These are phyloP conservation scores for Cyphellophora europaea DNA, from an alignment of 2,329 filamentous ascomycete species.

Conservation along the genomic window DNA sequence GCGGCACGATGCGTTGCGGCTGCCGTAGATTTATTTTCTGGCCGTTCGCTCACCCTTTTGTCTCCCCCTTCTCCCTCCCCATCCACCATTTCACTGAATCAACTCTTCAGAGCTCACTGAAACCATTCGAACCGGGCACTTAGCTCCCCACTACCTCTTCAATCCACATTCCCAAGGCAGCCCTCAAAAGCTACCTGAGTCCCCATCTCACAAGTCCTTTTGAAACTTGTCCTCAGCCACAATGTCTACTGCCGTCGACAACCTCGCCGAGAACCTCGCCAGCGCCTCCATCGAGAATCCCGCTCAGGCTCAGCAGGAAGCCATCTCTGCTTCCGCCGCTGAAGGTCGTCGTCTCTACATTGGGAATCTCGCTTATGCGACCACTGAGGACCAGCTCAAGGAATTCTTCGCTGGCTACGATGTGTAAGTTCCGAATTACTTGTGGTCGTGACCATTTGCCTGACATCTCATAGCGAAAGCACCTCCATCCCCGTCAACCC, in stretches of 20 bases:
- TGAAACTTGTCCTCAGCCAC: slow-evolving; percentile 36
- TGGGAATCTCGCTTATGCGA: slow-evolving; percentile 99
- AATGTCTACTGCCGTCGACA: slow-evolving; percentile 80
- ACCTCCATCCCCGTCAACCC: slow-evolving; percentile 99
- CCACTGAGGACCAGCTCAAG: slow-evolving; percentile 99
- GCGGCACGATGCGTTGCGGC: too few relatives aligned
- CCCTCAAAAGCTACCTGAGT: slow-evolving; percentile 55
- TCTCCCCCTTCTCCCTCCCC: too few relatives aligned
- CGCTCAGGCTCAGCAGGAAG: slow-evolving; percentile 70
- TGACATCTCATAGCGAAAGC: slow-evolving; percentile 63
- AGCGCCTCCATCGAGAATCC: slow-evolving; percentile 54
- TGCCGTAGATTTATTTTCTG: too few relatives aligned
- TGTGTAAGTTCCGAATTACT: slow-evolving; percentile 62
- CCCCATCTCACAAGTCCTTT: slow-evolving; percentile 23
- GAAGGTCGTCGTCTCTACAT: slow-evolving; percentile 98
- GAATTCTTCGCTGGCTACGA: slow-evolving; percentile 99
- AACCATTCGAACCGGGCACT: slow-evolving; percentile 52
- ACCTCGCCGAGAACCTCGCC: slow-evolving; percentile 58
- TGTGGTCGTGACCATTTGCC: neutral
- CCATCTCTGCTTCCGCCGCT: slow-evolving; percentile 91
- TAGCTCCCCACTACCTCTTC: slow-evolving; percentile 71
- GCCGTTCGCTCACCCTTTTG: too few relatives aligned
- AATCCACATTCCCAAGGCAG: slow-evolving; percentile 44
- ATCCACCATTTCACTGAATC: too few relatives aligned
- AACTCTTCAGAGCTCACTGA: too few relatives aligned